Evolutionary conservation across 2,329 filamentous ascomycete genomes (phyloP), one percentile per base, ranked within the genome.

Genomic region (Dothistroma pini): DNA sequence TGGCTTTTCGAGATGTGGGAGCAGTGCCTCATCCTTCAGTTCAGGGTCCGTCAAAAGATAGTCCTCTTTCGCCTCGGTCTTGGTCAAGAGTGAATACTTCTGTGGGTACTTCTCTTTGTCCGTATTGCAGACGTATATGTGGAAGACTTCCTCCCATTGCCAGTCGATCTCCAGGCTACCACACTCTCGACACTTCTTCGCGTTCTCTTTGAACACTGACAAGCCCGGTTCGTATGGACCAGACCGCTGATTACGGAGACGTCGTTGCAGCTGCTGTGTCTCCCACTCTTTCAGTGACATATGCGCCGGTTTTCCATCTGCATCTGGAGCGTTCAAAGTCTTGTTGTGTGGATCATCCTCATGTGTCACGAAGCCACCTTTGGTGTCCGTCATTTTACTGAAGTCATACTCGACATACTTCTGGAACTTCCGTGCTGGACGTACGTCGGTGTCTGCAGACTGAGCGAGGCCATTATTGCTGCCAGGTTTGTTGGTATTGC

Each of bases 381-480:
- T 97, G 0, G 93, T 97, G 75, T 99, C 95, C 7, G 89, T 96
- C 92, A 99, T 97, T 77, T 93, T 89, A 73, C 90, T 93, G 77
- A 99, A 95, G 75, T 99, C 95, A 78, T 97, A 97, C 73, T 99
- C 95, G 71, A 99, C 93, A 74, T 89, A 97, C 75, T 95, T 93
- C 63, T 90, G 86, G 68, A 97, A 97, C 72, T 96, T 97, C 71
- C 87, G 85, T 44, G 91, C 90, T 0, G 93, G 89, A 58, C 86
- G 87, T 54, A 96, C 87, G 62, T 74, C 79, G 16, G 80, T 79
- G 65, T 83, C 77, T 69, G 74, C 68, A 72, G 74, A 66, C 76
- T 68, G 66, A 9, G 68, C 67, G 52, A 72, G 57, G 61, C 67
- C 70, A 65, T 72, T 67, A 57, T 71, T 68, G 67, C 68, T 69